Evolutionary conservation across 2,329 filamentous ascomycete species (phyloP), one percentile per base, ranked within the genome.

Genomic region (Phoma sp.): DNA sequence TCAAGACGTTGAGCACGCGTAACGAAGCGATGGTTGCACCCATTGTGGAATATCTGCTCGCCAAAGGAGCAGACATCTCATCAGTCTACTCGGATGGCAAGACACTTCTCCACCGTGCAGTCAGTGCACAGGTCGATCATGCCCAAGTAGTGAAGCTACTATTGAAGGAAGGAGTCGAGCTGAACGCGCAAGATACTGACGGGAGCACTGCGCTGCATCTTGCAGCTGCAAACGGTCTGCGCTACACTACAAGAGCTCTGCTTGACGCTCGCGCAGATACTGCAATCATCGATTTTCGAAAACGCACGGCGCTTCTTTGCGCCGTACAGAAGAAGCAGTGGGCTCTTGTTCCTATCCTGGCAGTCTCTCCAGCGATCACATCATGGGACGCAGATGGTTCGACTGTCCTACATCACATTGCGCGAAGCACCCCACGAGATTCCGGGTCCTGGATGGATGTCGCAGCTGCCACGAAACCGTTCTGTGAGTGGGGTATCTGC

Each of bases 391-490:
- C 64, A 33, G 61, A 64, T 29, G 70, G 68, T 11, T 55, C 62
- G 50, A 72, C 65, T 22, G 67, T 70, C n/a, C 43, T 73, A n/a
- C 71, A 73, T 39, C 64, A 70, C 23, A 64, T 68, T 24, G 66
- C 62, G 7, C 62, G 46, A 32, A 68, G 61, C 50, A 60, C 24
- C 9, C 71, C 71, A 1, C 55, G 57, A 35, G 30, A 50, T 1
- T 51, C 68, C 2, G 55, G 58, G 4, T 64, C 60, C 2, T 73
- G 71, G 70, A 47, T 56, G 38, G 61, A 72, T 22, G 62, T 73
- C 14, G 68, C 66, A 11, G 41, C 53, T 18, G 61, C 66, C 10
- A 58, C 53, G 0, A 55, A 37, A 4, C 57, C 62, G 13, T 72
- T 73, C 44, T 73, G 71, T 41, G 65, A 68, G 36, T 61, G 61